Evolutionary conservation across 2,329 filamentous ascomycete genomes (phyloP).

Genomic region (Rhynchosporium secalis): DNA sequence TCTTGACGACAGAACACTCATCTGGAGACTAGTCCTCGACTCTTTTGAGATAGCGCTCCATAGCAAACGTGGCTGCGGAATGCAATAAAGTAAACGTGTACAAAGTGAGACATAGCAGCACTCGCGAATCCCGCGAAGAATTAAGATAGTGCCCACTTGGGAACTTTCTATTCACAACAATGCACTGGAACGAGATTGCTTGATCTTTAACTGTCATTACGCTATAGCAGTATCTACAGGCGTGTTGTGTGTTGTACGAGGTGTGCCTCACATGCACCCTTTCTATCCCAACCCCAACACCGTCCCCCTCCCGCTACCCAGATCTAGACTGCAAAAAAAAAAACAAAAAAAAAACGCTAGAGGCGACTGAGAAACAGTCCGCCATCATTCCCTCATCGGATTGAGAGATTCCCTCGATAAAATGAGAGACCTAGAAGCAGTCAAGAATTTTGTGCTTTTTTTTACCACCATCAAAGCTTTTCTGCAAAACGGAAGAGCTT

Average conservation of each 20-base stretch:
- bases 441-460: constrained; percentile 5
- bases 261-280: not conserved
- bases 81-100: not conserved
- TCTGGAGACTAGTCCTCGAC: no score
- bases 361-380: constrained; percentile 22
- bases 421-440: constrained; percentile 5
- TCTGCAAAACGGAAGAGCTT: not conserved
- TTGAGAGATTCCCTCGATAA: not conserved
- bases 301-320: constrained; percentile 16
- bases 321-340: not conserved
- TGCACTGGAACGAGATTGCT: not conserved
- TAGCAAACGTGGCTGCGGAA: not conserved
- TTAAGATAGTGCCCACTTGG: not conserved
- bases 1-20: no score
- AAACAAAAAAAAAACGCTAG: constrained; percentile 13
- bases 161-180: not conserved
- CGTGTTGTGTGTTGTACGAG: not conserved
- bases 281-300: constrained; percentile 15
- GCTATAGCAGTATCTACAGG: constrained; percentile 1
- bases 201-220: constrained; percentile 8
- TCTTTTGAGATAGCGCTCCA: not conserved
- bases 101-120: not conserved
- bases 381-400: constrained; percentile 15
- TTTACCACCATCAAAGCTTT: no score
- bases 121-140: not conserved